Percentiles rank a stretch among this genome's conserved stretches.
phyloP scores from a whole-genome alignment of 2,329 filamentous ascomycete species.

The Verruconis gallopava region DNA sequence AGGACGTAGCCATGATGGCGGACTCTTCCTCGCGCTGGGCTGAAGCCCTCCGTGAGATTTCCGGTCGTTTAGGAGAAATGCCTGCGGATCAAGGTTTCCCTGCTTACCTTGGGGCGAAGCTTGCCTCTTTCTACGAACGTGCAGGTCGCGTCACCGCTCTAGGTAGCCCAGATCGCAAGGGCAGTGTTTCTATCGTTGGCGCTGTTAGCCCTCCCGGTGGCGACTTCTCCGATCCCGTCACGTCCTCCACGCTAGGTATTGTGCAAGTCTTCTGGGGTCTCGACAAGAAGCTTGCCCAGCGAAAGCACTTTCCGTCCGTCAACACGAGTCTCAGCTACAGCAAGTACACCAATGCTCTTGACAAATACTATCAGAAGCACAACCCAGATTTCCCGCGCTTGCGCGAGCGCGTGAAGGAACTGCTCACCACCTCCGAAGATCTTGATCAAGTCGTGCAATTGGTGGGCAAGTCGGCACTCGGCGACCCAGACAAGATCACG shows the following conservation, averaged over 20 bases:
- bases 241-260: slow-evolving; percentile 83
- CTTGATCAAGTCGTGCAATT: slow-evolving; percentile 97
- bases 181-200: slow-evolving; percentile 94
- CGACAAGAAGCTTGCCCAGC: slow-evolving; percentile 97
- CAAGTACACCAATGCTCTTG: slow-evolving; percentile 82
- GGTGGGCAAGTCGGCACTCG: slow-evolving; percentile 91
- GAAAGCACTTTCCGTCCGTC: slow-evolving; percentile 98
- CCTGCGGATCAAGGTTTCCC: slow-evolving; percentile 99
- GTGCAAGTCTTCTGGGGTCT: slow-evolving; percentile 99
- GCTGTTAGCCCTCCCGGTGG: slow-evolving; percentile 94
- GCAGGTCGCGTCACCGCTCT: slow-evolving; percentile 77
- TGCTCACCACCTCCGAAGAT: slow-evolving; percentile 90
- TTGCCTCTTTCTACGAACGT: slow-evolving; percentile 98
- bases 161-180: slow-evolving; percentile 75
- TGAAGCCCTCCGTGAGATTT: slow-evolving; percentile 95
- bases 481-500: slow-evolving; percentile 96
- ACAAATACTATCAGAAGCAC: slow-evolving; percentile 89
- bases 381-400: slow-evolving; percentile 88
- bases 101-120: slow-evolving; percentile 88
- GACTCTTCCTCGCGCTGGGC: slow-evolving; percentile 98
- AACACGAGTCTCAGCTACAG: slow-evolving; percentile 91
- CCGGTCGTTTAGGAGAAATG: slow-evolving; percentile 98
- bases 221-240: slow-evolving; percentile 98
- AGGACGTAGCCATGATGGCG: slow-evolving; percentile 99
- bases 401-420: slow-evolving; percentile 83